phyloP scores from a whole-genome alignment of 139 green algal genomes.

The Chlorokybus atmophyticus region DNA sequence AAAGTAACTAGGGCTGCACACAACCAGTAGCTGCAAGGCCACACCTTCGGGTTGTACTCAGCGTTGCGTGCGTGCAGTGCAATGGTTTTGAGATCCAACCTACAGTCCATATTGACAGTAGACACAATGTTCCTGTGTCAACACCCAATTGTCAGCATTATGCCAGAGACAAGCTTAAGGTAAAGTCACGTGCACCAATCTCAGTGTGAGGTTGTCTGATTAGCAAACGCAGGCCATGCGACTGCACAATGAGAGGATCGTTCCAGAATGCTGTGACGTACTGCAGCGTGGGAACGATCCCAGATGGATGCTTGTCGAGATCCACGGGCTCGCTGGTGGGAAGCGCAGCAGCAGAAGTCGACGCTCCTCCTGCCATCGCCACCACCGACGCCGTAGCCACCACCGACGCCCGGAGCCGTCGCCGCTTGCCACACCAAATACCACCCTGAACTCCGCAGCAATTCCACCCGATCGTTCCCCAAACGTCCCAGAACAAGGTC shows the following conservation, averaged over 20 bases:
- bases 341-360: too few relatives aligned
- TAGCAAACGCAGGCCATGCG: background rate
- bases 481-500: too few relatives aligned
- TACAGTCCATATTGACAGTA: slow-evolving; percentile 85
- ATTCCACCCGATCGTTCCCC: too few relatives aligned
- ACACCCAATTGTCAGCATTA: background rate
- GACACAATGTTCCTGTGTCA: slow-evolving; percentile 58
- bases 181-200: background rate
- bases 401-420: too few relatives aligned
- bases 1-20: background rate
- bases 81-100: slow-evolving; percentile 91
- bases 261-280: slow-evolving; percentile 49
- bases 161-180: background rate
- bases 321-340: slow-evolving; percentile 47
- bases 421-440: too few relatives aligned
- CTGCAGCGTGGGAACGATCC: slow-evolving; percentile 81
- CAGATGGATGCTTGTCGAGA: slow-evolving; percentile 59
- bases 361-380: too few relatives aligned
- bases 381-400: too few relatives aligned
- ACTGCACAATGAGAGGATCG: background rate
- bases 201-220: background rate
- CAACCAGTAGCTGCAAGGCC: background rate
- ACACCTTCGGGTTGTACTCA: slow-evolving; percentile 97
- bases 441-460: too few relatives aligned
- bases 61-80: slow-evolving; percentile 90